These are phyloP conservation scores for Fraxinus sp. DNA, from an alignment of 305 asterid species.

Conservation along the genomic window DNA sequence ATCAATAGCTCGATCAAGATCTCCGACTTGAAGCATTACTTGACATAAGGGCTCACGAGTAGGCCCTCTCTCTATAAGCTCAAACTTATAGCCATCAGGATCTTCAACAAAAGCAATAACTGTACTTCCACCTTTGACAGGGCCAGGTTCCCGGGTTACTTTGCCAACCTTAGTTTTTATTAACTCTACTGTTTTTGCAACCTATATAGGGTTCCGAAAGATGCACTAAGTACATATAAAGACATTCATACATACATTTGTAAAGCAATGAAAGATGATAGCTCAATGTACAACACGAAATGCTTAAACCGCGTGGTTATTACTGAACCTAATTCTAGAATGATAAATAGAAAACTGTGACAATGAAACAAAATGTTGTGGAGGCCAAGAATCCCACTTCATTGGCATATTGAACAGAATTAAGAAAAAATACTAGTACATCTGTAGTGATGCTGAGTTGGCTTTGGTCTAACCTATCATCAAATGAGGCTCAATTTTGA, in stretches of 20 bases:
- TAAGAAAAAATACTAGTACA: background rate
- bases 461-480: background rate
- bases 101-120: slow-evolving; percentile 39
- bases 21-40: slow-evolving; percentile 58
- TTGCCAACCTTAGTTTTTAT: slow-evolving; percentile 46
- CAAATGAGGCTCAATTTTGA: background rate
- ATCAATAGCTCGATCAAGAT: slow-evolving; percentile 49
- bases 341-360: background rate
- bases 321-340: background rate
- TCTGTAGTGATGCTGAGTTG: background rate
- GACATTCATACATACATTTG: background rate
- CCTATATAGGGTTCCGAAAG: slow-evolving; percentile 29
- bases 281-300: background rate
- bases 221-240: background rate
- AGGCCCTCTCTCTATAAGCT: slow-evolving; percentile 39
- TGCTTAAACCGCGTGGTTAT: background rate
- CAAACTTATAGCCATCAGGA: slow-evolving; percentile 50
- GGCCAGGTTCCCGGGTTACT: slow-evolving; percentile 37
- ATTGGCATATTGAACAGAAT: background rate
- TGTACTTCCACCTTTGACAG: slow-evolving; percentile 29
- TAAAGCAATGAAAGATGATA: background rate
- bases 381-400: background rate
- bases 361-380: background rate
- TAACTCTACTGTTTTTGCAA: slow-evolving; percentile 36
- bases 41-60: slow-evolving; percentile 40